phyloP scores from a whole-genome alignment of 31 red algal genomes.

The Pterothamnion heteromorphum region DNA sequence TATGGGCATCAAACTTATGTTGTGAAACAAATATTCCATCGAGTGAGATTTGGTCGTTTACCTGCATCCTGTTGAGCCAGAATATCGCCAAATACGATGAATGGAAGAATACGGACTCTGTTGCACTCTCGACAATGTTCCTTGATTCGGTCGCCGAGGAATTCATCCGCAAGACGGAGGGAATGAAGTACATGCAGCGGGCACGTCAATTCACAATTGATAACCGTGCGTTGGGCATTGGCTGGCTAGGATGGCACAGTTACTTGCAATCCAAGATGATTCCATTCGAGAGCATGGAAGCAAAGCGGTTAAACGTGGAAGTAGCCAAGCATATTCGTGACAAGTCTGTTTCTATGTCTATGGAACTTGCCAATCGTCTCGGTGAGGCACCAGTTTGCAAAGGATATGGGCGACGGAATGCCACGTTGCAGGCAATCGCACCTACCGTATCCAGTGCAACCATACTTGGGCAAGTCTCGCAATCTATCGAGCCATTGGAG shows the following conservation, averaged over 20 bases:
- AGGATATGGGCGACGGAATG: background rate
- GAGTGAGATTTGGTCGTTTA: background rate
- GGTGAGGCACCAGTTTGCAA: background rate
- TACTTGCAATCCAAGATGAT: conserved; percentile 9
- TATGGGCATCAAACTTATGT: background rate
- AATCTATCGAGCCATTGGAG: background rate
- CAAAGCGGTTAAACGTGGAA: background rate
- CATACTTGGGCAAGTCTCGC: background rate
- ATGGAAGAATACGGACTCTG: conserved; percentile 13
- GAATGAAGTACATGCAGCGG: background rate
- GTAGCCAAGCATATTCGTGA: background rate
- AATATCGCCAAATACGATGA: background rate
- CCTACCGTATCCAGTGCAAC: background rate
- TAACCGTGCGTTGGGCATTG: background rate
- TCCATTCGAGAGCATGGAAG: background rate
- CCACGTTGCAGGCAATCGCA: background rate
- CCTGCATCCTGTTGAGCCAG: background rate
- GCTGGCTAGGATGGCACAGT: background rate
- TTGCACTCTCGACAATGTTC: background rate
- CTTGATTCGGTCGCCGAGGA: conserved; percentile 7
- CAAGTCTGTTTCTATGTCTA: background rate
- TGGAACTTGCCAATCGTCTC: background rate
- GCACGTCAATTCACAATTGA: background rate
- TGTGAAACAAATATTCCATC: background rate
- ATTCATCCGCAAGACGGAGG: background rate